A percentile compares a stretch with the other conserved stretches of the same genome.
Conservation (phyloP, 805 yeast genomes). For the Metschnikowia corniflorae region DNA sequence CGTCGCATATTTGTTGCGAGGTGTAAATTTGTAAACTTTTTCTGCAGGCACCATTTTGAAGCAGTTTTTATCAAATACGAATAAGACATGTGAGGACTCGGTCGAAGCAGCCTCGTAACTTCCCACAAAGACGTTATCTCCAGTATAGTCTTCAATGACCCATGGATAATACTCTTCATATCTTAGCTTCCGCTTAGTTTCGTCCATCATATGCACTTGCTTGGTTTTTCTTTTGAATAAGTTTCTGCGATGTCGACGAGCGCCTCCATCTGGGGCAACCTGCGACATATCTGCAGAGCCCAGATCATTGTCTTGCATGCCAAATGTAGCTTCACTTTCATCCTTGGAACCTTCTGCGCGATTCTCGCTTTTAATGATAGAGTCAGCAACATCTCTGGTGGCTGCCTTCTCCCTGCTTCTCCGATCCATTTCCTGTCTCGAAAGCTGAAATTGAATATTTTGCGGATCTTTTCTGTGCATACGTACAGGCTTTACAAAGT, state of each 20-base stretch:
- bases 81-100: constrained; percentile 73
- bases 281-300: constrained; percentile 51
- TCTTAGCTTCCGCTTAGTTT: constrained; percentile 74
- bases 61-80: constrained; percentile 82
- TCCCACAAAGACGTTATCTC: constrained; percentile 91
- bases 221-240: constrained; percentile 75
- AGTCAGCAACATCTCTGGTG: constrained; percentile 15
- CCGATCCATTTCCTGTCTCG: constrained; percentile 70
- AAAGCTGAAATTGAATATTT: constrained; percentile 80
- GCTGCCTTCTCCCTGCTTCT: constrained; percentile 37
- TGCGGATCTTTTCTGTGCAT: constrained; percentile 92
- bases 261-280: constrained; percentile 92
- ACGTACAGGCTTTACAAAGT: constrained; percentile 79
- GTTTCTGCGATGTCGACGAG: constrained; percentile 55
- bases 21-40: constrained; percentile 89
- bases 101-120: constrained; percentile 88
- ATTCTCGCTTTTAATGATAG: constrained; percentile 13
- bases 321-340: constrained; percentile 16
- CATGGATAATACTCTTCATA: constrained; percentile 97
- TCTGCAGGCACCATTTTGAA: constrained; percentile 95
- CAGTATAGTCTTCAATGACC: constrained; percentile 97
- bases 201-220: constrained; percentile 78
- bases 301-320: constrained; percentile 9
- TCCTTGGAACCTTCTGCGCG: constrained; percentile 11
- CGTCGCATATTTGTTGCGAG: constrained; percentile 89